Base-by-base conservation (phyloP, 208 protist genomes). In the Leishmania guyanensis region DNA sequence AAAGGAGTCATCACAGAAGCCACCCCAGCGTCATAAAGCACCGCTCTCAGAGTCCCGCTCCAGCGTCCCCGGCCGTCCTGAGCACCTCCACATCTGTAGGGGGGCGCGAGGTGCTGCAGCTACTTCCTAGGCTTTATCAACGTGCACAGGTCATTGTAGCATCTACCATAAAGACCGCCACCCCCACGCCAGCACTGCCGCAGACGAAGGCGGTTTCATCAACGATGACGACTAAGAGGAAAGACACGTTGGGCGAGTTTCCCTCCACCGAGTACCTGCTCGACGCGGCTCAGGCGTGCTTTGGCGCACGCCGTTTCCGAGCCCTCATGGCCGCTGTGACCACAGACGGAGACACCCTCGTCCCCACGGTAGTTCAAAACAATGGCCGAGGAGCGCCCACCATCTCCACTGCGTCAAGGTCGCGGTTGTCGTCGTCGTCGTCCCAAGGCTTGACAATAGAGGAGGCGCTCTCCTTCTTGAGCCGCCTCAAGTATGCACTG, bases 221-320 rank as follows among this genome's bases (percentile, higher is more conserved):
- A 53, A 53, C 69, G 26, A 73, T 22, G 46, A 33, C 10, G 20
- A 26, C 14, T 51, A 36, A n/a, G 43, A 5, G 9, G 12, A 20
- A 22, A 29, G 20, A 36, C 26, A 10, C 33, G 20, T 8, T 17
- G 46, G 26, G n/a, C 39, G 6, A 16, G 53, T 14, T 48, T 29
- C 29, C 71, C 0, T 39, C 70, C 9, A 50, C 70, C 2, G 53
- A 33, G 62, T 48, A 77, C 53, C 71, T 86, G 22, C 56, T 86
- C 70, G 20, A n/a, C 3, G 43, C 62, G 10, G 82, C 82, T 3
- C 68, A 86, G 74, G 71, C 46, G 20, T 82, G 69, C 20, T 71
- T 86, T 26, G 82, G 82, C 20, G 77, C 74, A 0, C 29, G 71
- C 4, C 82, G 82, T 62, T 82, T 79, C 20, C 64, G 39, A 16